These are phyloP conservation scores for Apodospora peruviana DNA, from an alignment of 495 filamentous ascomycete genomes.

Conservation along the genomic window DNA sequence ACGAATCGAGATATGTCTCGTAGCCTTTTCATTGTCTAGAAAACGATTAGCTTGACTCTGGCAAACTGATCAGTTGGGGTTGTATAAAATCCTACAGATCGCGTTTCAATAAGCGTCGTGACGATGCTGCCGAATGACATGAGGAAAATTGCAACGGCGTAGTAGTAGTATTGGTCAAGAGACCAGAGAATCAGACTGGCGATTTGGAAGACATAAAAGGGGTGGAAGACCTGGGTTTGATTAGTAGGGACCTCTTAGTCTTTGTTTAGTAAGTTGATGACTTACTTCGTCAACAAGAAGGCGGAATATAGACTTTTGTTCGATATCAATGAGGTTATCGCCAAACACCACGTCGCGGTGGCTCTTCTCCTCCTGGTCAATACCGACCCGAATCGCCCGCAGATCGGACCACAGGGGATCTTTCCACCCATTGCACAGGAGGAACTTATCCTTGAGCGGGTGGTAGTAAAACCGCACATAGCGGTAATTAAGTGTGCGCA, in stretches of 20 bases:
- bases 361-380: conserved; percentile 85
- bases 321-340: conserved; percentile 80
- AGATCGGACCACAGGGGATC: conserved; percentile 83
- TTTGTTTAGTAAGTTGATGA: background rate
- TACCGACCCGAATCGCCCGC: conserved; percentile 67
- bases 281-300: conserved; percentile 83
- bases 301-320: conserved; percentile 76
- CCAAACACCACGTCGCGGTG: conserved; percentile 83
- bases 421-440: conserved; percentile 83
- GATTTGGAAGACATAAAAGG: conserved; percentile 97
- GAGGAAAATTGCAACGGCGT: conserved; percentile 90
- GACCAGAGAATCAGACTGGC: conserved; percentile 94
- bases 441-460: conserved; percentile 79
- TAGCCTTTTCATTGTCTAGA: conserved; percentile 79
- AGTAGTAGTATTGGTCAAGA: conserved; percentile 93
- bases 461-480: conserved; percentile 93
- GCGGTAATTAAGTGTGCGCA: conserved; percentile 80
- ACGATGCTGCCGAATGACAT: conserved; percentile 91
- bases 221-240: conserved; percentile 73
- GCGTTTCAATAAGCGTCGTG: conserved; percentile 84
- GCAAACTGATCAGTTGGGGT: no score
- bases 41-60: conserved; percentile 13
- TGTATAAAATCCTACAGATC: conserved; percentile 70
- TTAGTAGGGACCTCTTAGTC: no score
- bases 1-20: conserved; percentile 91